phyloP scores from a whole-genome alignment of 2,329 filamentous ascomycete genomes.

The Chaetomium olivaceum region DNA sequence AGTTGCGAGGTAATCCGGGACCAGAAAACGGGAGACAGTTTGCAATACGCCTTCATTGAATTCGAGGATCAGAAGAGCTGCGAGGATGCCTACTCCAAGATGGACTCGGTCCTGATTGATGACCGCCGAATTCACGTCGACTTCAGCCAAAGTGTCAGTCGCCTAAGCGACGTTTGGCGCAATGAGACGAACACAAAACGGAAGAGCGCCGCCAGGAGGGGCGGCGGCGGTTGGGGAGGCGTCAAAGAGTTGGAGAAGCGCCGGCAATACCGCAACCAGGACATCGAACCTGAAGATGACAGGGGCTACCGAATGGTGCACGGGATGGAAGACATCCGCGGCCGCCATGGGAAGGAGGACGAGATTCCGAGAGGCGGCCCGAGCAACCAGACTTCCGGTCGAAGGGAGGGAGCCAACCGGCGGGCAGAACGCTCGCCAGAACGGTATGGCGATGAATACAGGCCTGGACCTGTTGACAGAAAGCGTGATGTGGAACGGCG shows the following conservation, averaged over 20 bases:
- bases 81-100: conserved; percentile 96
- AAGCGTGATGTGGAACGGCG: conserved; percentile 38
- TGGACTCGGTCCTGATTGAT: conserved; percentile 96
- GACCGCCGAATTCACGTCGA: conserved; percentile 98
- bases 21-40: conserved; percentile 86
- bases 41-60: conserved; percentile 98
- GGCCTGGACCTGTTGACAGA: conserved; percentile 12
- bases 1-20: conserved; percentile 97
- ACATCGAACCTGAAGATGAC: conserved; percentile 44
- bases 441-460: conserved; percentile 18
- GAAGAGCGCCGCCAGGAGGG: conserved; percentile 49
- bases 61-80: conserved; percentile 91
- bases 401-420: conserved; percentile 8
- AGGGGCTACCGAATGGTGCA: conserved; percentile 78
- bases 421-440: conserved; percentile 14
- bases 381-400: conserved; percentile 23
- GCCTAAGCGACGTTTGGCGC: conserved; percentile 86
- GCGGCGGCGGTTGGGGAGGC: conserved; percentile 82
- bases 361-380: conserved; percentile 29
- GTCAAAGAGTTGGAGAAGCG: conserved; percentile 86
- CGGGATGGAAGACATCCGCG: conserved; percentile 67
- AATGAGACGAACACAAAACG: conserved; percentile 82
- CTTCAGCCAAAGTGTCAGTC: conserved; percentile 92
- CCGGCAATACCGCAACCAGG: conserved; percentile 79
- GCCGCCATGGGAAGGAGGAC: conserved; percentile 47